phyloP scores from a whole-genome alignment of 2,329 filamentous ascomycete genomes.

The Karstenula rhodostoma region DNA sequence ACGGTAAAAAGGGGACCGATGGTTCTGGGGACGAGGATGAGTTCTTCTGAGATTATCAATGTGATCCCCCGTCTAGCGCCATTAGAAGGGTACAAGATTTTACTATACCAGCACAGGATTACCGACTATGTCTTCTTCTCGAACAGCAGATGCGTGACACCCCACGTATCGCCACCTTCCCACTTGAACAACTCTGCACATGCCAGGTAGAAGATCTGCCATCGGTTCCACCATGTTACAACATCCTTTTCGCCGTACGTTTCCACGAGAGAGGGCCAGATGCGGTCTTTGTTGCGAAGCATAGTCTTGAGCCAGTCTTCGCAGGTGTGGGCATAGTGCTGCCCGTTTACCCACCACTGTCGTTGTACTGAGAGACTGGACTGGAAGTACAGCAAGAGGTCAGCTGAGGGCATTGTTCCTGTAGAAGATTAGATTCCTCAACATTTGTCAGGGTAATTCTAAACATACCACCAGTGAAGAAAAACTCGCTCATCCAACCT shows the following conservation, averaged over 20 bases:
- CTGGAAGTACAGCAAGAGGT: conserved; percentile 73
- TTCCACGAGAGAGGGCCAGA: conserved; percentile 70
- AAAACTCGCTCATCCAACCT: conserved; percentile 78
- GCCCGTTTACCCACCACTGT: conserved; percentile 77
- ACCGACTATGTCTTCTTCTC: conserved; percentile 58
- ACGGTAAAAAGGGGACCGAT: neutral
- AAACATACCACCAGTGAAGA: conserved; percentile 73
- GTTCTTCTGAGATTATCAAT: neutral
- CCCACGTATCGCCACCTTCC: conserved; percentile 72
- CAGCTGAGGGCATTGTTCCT: conserved; percentile 67
- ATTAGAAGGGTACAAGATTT: neutral
- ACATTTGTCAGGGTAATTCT: neutral
- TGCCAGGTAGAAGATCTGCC: conserved; percentile 77
- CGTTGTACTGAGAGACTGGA: conserved; percentile 65
- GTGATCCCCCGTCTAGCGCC: neutral
- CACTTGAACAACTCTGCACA: conserved; percentile 75
- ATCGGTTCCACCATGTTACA: conserved; percentile 71
- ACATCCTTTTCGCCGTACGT: conserved; percentile 70
- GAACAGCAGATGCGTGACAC: conserved; percentile 72
- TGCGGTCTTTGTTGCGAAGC: conserved; percentile 64
- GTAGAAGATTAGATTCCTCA: neutral
- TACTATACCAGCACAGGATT: neutral
- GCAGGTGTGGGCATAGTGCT: conserved; percentile 74
- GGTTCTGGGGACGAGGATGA: neutral
- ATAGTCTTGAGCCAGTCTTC: conserved; percentile 73